Percentiles rank a stretch among this genome's conserved stretches.
phyloP scores from a whole-genome alignment of 208 protist species.

The Crithidia bombi region DNA sequence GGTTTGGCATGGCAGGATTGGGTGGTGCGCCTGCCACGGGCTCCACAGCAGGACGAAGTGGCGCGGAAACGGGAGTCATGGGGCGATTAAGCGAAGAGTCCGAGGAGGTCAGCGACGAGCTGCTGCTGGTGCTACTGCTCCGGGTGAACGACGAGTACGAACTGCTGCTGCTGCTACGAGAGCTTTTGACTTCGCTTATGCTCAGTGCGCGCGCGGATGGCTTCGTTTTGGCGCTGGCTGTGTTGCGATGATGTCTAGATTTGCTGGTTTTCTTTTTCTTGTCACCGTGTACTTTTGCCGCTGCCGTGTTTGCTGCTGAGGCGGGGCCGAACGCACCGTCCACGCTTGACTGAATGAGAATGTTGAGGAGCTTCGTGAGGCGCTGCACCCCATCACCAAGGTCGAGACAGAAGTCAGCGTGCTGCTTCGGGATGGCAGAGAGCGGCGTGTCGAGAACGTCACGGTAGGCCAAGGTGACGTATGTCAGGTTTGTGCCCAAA shows the following conservation, averaged over 20 bases:
- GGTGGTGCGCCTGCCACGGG: background rate
- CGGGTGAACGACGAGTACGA: slow-evolving; percentile 27
- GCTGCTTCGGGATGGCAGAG: slow-evolving; percentile 52
- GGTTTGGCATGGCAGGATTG: background rate
- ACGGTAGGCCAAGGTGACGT: slow-evolving; percentile 65
- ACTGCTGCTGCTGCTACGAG: slow-evolving; percentile 29
- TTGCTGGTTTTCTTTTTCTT: slow-evolving; percentile 1
- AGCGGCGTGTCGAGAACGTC: slow-evolving; percentile 60
- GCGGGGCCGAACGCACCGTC: slow-evolving; percentile 51
- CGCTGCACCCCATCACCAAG: slow-evolving; percentile 56
- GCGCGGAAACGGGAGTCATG: background rate
- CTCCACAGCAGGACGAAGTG: background rate
- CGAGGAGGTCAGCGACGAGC: slow-evolving; percentile 7
- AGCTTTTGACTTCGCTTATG: slow-evolving; percentile 13
- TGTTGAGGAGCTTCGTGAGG: slow-evolving; percentile 75
- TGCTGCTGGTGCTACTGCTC: slow-evolving; percentile 29
- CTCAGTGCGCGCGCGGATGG: slow-evolving; percentile 5
- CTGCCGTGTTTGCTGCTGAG: background rate
- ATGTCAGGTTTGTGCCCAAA: slow-evolving; percentile 69
- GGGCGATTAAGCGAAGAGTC: slow-evolving; percentile 12
- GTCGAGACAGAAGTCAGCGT: slow-evolving; percentile 64
- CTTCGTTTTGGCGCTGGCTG: background rate
- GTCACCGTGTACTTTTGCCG: background rate
- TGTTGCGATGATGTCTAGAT: slow-evolving; percentile 3
- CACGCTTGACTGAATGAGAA: slow-evolving; percentile 81